Evolutionary conservation across 1,284 basidiomycete genomes (phyloP), one percentile per base, ranked within the genome.

Genomic region (Tilletia indica): DNA sequence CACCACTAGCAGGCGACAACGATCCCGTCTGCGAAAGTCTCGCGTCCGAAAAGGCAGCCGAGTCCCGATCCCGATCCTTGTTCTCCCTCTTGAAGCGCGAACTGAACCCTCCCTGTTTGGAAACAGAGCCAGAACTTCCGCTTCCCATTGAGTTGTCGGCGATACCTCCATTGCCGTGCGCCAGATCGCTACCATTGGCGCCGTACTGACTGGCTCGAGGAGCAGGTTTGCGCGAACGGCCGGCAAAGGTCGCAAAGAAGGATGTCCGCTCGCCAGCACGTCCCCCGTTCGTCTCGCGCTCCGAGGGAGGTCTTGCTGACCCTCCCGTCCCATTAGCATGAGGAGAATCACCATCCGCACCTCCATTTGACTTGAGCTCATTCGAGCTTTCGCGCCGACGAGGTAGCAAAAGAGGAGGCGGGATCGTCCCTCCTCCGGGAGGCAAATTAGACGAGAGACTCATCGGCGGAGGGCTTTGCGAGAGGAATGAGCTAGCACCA

Each of bases 161-260:
- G 25, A 31, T 31, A 31, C 25, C 25, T 31, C 25, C 25, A 31
- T 31, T 31, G 25, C 25, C 25, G 25, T 14, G 42, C 42, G 42
- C 3, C 42, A 45, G 42, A 14, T 14, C 42, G 9, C 9, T 9
- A 45, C 42, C 25, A 25, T 54, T 66, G 64, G 4, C 68, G 25
- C 34, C 51, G 31, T 61, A 70, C 21, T 45, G 68, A 0, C 70
- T 70, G n/a, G 66, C 63, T 54, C 54, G 68, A 2, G 78, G 79
- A 21, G 77, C 74, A 56, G 76, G 79, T 69, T 78, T 82, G 66
- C 79, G 76, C 45, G 72, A 75, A 42, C 74, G 72, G 45, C 74
- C 73, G 31, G 73, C 72, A 8, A 77, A 34, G 3, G 34, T 71
- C 58, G 73, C 76, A 61, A 81, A 81, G 77, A 81, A 81, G 67